Base-by-base conservation (phyloP, 2,329 filamentous ascomycete species). In the Raffaelea arxii region DNA sequence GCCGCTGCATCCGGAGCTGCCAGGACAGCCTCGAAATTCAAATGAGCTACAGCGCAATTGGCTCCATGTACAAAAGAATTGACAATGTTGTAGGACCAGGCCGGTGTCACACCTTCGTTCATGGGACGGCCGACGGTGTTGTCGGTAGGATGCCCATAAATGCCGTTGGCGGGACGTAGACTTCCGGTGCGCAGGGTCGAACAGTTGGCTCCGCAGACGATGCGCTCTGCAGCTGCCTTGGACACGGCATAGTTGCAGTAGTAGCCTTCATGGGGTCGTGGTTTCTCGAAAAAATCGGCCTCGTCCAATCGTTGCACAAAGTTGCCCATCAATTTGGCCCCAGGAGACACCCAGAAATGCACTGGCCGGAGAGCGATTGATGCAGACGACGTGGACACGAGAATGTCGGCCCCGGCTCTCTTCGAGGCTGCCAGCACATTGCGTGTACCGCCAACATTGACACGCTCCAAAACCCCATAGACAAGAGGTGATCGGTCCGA, bases 131-230 rank as follows among this genome's bases (percentile, higher is more conserved):
- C 68, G 1, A 70, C 63, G 3, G 70, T 63, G 30, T 68, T 69
- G 52, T 75, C 69, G 4, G 63, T 68, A 2, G 68, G 68, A 41
- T 72, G 65, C 3, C 73, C 74, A 49, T 77, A 77, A 12, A 77
- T 66, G 3, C 69, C 70, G 51, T 75, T 74, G 3, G 68, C 67
- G 1, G 74, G 74, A 3, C 74, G 62, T 46, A 77, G 72, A 52
- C 65, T 66, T 19, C 74, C 74, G 0, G 74, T 75, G 6, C 72
- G 63, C 49, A 77, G 63, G 58, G 5, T 49, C 55, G 47, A 30
- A 3, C 59, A 55, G 23, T 62, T 61, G 27, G 57, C 57, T 1
- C 49, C 55, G 16, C 68, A 64, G 16, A 75, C 62, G 4, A 71
- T 50, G 16, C 62, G 58, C 57, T 75, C 72, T 0, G 67, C 67